Conservation (phyloP, 2,329 filamentous ascomycete genomes). For the Curvularia eragrostidis region DNA sequence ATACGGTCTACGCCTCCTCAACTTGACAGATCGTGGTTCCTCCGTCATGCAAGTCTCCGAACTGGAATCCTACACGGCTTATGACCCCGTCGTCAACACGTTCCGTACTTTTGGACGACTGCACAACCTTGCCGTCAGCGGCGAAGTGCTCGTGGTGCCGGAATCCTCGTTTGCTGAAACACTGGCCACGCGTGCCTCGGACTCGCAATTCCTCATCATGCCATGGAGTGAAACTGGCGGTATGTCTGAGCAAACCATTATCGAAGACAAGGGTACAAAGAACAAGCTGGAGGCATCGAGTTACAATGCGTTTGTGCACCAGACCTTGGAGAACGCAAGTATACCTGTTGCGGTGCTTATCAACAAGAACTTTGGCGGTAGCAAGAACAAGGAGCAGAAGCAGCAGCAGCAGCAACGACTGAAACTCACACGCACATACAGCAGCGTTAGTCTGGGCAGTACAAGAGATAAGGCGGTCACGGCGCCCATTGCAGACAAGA, state of each 20-base stretch:
- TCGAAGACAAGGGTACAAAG: conserved; percentile 57
- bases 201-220: conserved; percentile 74
- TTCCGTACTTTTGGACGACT: conserved; percentile 89
- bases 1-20: conserved; percentile 83
- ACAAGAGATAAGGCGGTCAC: conserved; percentile 63
- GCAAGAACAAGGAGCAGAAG: conserved; percentile 43
- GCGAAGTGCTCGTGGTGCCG: conserved; percentile 80
- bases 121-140: conserved; percentile 81
- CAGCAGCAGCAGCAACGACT: conserved; percentile 13
- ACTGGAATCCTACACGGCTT: conserved; percentile 68
- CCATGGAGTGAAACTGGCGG: conserved; percentile 89
- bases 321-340: conserved; percentile 66
- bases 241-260: conserved; percentile 69
- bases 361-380: conserved; percentile 70
- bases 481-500: conserved; percentile 67
- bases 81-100: conserved; percentile 86
- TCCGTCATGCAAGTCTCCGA: conserved; percentile 95
- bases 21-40: conserved; percentile 89
- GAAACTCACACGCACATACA: conserved; percentile 39
- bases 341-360: conserved; percentile 81
- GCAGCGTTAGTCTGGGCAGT: conserved; percentile 57
- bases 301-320: conserved; percentile 77
- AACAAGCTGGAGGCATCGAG: conserved; percentile 66
- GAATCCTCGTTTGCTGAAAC: conserved; percentile 80
- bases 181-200: conserved; percentile 67